Conservation (phyloP, 2,329 filamentous ascomycete species). For the Diplocarpon mali region DNA sequence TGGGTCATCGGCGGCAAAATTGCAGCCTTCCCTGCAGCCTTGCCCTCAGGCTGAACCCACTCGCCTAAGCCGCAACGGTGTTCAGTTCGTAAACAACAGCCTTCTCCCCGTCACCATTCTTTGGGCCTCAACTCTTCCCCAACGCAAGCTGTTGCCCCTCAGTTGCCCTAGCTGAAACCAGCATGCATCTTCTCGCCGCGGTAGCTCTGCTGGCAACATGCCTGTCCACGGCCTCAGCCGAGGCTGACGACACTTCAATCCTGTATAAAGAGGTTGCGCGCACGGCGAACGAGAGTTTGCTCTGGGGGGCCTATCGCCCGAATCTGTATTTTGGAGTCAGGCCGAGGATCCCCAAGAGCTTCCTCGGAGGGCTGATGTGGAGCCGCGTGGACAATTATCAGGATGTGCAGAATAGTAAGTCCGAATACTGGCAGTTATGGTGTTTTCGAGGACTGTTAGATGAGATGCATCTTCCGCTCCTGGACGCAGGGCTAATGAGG, state of each 20-base stretch:
- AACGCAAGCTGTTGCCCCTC: conserved; percentile 3
- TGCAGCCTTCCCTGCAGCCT: conserved; percentile 22
- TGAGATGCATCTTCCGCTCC: background rate
- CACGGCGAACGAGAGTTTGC: conserved; percentile 65
- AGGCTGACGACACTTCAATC: conserved; percentile 22
- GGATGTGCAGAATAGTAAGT: conserved; percentile 64
- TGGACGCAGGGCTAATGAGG: conserved; percentile 9
- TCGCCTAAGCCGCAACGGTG: conserved; percentile 18
- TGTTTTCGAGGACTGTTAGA: too few relatives aligned
- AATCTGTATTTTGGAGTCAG: conserved; percentile 91
- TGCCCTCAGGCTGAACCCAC: conserved; percentile 20
- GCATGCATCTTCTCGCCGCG: conserved; percentile 16
- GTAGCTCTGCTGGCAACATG: conserved; percentile 13
- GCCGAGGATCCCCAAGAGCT: conserved; percentile 68
- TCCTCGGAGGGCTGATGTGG: conserved; percentile 83
- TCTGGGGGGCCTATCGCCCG: conserved; percentile 93
- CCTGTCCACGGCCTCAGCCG: conserved; percentile 6
- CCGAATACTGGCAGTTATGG: conserved; percentile 1
- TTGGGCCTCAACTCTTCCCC: background rate
- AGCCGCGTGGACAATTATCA: conserved; percentile 69
- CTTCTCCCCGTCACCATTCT: background rate
- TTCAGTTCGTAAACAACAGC: conserved; percentile 14
- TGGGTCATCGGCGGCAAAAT: too few relatives aligned
- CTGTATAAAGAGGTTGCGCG: conserved; percentile 28
- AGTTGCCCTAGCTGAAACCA: background rate